Evolutionary conservation across 2,329 filamentous ascomycete genomes (phyloP).

Genomic region (Alternaria longipes): DNA sequence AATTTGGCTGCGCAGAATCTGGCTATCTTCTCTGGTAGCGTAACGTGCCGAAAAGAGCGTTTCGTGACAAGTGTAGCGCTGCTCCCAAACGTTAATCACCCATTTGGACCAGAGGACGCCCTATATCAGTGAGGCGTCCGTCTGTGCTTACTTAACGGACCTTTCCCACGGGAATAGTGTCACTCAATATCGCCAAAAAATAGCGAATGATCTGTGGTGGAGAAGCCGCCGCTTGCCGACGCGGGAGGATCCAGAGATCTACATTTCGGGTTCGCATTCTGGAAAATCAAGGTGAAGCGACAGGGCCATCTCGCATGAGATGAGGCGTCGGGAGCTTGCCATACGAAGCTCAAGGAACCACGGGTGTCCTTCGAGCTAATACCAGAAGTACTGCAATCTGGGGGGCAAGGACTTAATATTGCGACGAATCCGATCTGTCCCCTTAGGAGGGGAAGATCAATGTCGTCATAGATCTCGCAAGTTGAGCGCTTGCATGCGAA

Average conservation of each 20-base stretch:
- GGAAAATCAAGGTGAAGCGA: conserved; percentile 4
- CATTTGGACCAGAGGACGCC: background rate
- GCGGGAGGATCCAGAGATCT: conserved; percentile 18
- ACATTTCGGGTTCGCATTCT: conserved; percentile 10
- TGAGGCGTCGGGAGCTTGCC: background rate
- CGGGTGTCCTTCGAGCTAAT: background rate
- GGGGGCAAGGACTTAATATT: background rate
- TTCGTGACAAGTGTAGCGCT: conserved; percentile 9
- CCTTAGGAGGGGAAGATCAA: background rate
- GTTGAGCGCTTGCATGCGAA: conserved; percentile 7
- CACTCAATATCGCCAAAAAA: background rate
- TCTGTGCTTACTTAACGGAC: background rate
- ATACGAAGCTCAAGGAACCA: background rate
- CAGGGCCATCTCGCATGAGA: background rate
- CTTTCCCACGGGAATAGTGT: background rate
- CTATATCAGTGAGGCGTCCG: background rate
- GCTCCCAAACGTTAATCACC: background rate
- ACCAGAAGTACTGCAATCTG: background rate
- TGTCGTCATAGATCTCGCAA: conserved; percentile 14
- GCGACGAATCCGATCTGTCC: background rate
- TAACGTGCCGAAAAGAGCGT: conserved; percentile 13
- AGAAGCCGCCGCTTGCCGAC: conserved; percentile 9
- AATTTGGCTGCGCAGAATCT: background rate
- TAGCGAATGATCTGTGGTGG: conserved; percentile 8
- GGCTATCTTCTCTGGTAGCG: conserved; percentile 1